Base-by-base conservation (phyloP, 495 filamentous ascomycete genomes). In the Hypomontagnella monticulosa region DNA sequence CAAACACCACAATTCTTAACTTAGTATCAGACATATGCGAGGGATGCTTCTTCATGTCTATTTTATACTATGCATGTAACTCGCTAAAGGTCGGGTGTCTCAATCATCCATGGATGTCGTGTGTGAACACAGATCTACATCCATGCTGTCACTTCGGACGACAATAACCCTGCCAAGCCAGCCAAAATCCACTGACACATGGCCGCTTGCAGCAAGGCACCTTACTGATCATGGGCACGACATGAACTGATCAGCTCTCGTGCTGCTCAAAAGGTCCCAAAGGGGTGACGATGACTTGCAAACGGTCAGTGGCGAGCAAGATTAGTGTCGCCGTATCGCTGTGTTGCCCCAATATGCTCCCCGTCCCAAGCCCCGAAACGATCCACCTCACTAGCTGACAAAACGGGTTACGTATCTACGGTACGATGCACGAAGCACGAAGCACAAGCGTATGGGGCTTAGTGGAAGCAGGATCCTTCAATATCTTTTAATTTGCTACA, bases 151-250 rank as follows among this genome's bases (percentile, higher is more conserved):
- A 33, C 23, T 3, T 33, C 11, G 33, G 32, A 43, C 19, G 49
- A 19, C 44, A 54, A 54, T 50, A 41, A 41, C 55, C 42, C 42
- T 53, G 65, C 65, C 65, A 68, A 68, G 65, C 36, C 55, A 41
- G 49, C 56, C 55, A 19, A 59, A 53, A 42, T 41, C 38, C 52
- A 52, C 50, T 68, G 65, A 68, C 65, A 68, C 58, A 68, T 68
- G 65, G 65, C 59, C 59, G 59, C 65, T 49, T 63, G 59, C 65
- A 68, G 64, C 55, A 60, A 14, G 23, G 58, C 64, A 63, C 43
- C 55, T 50, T 34, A 56, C 60, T 47, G 50, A 56, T 56, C 54
- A 59, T 46, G 59, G 55, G 48, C 66, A 69, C 66, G 56, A 61
- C 66, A 69, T 69, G 66, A 63, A 69, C 49, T 69, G 66, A 64